Evolutionary conservation across 1,284 basidiomycete species (phyloP).

Genomic region (Tremellales sp.): DNA sequence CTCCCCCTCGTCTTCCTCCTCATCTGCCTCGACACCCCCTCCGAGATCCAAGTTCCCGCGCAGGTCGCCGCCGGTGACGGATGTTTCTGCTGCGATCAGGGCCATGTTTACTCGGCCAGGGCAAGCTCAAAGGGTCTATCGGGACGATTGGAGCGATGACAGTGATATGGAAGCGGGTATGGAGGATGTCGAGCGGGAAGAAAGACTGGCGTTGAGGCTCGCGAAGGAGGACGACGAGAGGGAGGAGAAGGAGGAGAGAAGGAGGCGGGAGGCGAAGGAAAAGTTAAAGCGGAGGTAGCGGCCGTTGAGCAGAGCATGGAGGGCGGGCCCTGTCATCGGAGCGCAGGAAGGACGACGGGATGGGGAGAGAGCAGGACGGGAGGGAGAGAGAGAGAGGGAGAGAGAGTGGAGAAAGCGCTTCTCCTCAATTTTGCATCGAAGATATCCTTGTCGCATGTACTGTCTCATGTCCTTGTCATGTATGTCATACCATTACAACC

Average conservation of each 20-base stretch:
- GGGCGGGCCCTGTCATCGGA: slow-evolving; percentile 28
- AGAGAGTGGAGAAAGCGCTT: neutral
- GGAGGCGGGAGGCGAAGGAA: slow-evolving; percentile 31
- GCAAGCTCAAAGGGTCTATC: slow-evolving; percentile 11
- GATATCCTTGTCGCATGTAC: neutral
- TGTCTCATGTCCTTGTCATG: neutral
- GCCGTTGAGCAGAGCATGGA: too few relatives aligned
- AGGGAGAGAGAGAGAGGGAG: slow-evolving; percentile 16
- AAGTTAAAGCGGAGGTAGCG: slow-evolving; percentile 22
- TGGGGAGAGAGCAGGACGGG: slow-evolving; percentile 37
- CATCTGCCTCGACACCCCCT: slow-evolving; percentile 13
- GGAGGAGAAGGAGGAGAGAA: slow-evolving; percentile 38
- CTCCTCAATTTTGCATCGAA: neutral
- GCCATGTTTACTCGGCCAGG: slow-evolving; percentile 30
- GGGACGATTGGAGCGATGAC: slow-evolving; percentile 23
- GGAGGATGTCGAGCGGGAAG: slow-evolving; percentile 40
- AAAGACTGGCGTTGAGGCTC: slow-evolving; percentile 32
- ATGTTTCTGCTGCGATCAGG: slow-evolving; percentile 32
- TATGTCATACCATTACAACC: neutral
- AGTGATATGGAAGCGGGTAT: slow-evolving; percentile 46
- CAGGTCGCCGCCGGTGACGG: slow-evolving; percentile 2
- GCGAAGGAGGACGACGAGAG: slow-evolving; percentile 40
- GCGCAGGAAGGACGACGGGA: slow-evolving; percentile 41
- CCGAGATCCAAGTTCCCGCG: slow-evolving; percentile 4
- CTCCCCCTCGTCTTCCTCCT: slow-evolving; percentile 13